phyloP scores from a whole-genome alignment of 352 stramenopile species.

The Albugo laibachii region DNA sequence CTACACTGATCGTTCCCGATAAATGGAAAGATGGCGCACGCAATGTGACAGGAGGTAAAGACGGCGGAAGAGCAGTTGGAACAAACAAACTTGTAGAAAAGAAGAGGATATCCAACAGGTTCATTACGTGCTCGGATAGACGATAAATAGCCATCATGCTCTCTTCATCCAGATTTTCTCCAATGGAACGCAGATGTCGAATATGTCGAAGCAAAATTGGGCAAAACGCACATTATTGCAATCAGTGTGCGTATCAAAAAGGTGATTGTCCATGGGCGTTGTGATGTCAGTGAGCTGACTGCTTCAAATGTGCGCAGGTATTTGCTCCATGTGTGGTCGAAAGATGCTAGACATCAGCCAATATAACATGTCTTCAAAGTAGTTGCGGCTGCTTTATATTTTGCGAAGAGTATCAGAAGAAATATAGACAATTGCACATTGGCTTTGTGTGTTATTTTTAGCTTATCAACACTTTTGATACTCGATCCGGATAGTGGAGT shows the following conservation, averaged over 20 bases:
- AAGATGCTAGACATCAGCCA: constrained; percentile 40
- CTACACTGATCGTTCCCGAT: constrained; percentile 50
- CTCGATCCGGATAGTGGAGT: background rate
- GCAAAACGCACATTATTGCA: constrained; percentile 44
- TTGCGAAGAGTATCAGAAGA: background rate
- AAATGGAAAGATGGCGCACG: constrained; percentile 47
- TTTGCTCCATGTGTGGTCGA: constrained; percentile 47
- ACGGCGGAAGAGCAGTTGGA: constrained; percentile 21
- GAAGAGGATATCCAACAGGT: constrained; percentile 18
- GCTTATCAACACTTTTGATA: background rate
- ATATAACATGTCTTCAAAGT: constrained; percentile 32
- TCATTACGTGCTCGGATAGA: background rate
- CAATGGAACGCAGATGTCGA: constrained; percentile 26
- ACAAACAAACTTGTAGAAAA: constrained; percentile 26
- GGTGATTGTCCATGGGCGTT: constrained; percentile 10
- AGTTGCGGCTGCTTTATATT: background rate
- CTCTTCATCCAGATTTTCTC: constrained; percentile 16
- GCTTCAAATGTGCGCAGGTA: constrained; percentile 11
- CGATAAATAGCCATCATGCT: background rate
- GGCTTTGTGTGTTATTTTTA: background rate
- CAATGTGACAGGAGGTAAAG: constrained; percentile 31
- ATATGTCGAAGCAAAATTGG: constrained; percentile 42
- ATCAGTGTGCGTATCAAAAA: constrained; percentile 65
- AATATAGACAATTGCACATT: background rate
- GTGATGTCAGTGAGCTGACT: constrained; percentile 1